Conservation (phyloP, 208 protist genomes). For the Trypanosoma theileri region DNA sequence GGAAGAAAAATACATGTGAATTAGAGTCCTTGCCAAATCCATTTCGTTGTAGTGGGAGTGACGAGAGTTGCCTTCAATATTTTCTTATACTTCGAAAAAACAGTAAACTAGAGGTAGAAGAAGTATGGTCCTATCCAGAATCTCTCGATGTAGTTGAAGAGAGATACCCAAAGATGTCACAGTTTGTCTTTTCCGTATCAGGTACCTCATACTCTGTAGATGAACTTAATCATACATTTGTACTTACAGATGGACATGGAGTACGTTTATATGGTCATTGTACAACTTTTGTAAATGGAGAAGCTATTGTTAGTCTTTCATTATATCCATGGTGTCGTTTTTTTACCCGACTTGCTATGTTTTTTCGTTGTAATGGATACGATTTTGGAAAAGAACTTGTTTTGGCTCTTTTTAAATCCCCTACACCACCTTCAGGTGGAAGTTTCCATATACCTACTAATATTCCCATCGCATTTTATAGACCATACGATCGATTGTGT, state of each 20-base stretch:
- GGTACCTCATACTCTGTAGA: constrained; percentile 57
- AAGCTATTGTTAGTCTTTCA: constrained; percentile 58
- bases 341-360: constrained; percentile 60
- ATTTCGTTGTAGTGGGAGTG: constrained; percentile 11
- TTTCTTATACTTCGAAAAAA: constrained; percentile 22
- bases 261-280: constrained; percentile 76
- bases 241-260: constrained; percentile 71
- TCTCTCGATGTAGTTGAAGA: constrained; percentile 27
- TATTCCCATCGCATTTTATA: constrained; percentile 48
- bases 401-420: constrained; percentile 39
- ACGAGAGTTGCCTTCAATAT: constrained; percentile 12
- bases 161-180: constrained; percentile 56
- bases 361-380: constrained; percentile 53
- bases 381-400: constrained; percentile 44
- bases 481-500: constrained; percentile 77
- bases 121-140: constrained; percentile 58
- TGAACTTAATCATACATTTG: constrained; percentile 69
- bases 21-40: constrained; percentile 2
- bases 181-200: constrained; percentile 60
- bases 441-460: constrained; percentile 46
- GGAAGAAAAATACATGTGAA: neutral
- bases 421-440: constrained; percentile 68
- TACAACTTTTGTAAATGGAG: constrained; percentile 66
- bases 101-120: neutral
- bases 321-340: constrained; percentile 85